Base-by-base conservation (phyloP, 2,329 filamentous ascomycete genomes). In the Pseudogymnoascus sp. region DNA sequence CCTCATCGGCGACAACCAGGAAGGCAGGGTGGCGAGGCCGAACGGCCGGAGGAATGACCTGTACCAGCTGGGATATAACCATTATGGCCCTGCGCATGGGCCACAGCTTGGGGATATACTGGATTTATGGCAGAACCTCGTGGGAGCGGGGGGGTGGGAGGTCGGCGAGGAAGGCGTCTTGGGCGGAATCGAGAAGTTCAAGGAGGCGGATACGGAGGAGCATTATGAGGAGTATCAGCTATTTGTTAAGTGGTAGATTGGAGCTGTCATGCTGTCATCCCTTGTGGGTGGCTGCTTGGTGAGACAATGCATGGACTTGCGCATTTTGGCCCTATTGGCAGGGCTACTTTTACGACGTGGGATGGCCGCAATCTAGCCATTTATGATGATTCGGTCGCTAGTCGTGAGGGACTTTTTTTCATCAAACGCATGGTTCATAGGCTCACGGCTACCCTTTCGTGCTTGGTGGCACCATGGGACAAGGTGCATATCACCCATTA, bases 21-120 rank as follows among this genome's bases (percentile, higher is more conserved):
- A 31, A 31, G 7, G 28, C 7, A 31, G 28, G 11, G 28, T 31
- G 28, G 28, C 28, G 28, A 31, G 28, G 8, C 8, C 28, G 10
- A 31, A 31, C 28, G 28, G 28, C 28, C 28, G 61, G 41, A 62
- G 62, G 37, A 63, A 65, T 60, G 63, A 64, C 19, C 31, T 69
- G 21, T 69, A 68, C 62, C 65, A 67, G 63, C 60, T 62, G 16
- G 67, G 67, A 34, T 69, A 68, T 48, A 51, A 51, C 31, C 68
- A 64, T 36, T 69, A 68, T 61, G 62, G 64, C 31, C 45, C 21
- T 16, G 25, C 41, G 11, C 67, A 69, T 54, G 67, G 64, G 57
- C 61, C 63, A 36, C 65, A 66, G 62, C 67, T 71, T 57, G 68
- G 67, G 34, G 68, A 67, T 45, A 78, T 73, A 11, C 64, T 73